Evolutionary conservation across 495 filamentous ascomycete species (phyloP).

Genomic region (Aspergillus sclerotioniger): DNA sequence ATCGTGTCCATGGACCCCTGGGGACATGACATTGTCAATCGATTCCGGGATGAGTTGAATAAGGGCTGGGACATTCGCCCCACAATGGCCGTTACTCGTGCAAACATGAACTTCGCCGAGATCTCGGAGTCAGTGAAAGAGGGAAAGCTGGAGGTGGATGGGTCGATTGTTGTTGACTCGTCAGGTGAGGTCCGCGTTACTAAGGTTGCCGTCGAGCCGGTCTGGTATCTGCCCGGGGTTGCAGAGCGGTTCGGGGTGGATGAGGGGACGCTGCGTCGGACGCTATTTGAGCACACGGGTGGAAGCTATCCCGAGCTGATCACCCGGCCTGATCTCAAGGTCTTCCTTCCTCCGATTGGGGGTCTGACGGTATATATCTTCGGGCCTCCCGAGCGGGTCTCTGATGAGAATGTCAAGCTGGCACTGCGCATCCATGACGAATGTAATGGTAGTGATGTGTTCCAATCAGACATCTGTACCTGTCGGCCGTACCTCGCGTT

Average conservation of each 20-base stretch:
- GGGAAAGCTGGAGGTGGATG: constrained; percentile 81
- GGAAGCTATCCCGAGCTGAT: constrained; percentile 91
- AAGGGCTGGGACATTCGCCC: constrained; percentile 91
- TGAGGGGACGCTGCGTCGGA: constrained; percentile 80
- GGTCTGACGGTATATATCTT: constrained; percentile 97
- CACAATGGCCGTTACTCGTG: constrained; percentile 91
- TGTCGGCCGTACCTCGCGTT: constrained; percentile 96
- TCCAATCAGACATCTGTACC: constrained; percentile 97
- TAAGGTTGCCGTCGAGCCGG: constrained; percentile 93
- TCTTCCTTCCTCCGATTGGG: constrained; percentile 95
- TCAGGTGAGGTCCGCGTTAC: constrained; percentile 88
- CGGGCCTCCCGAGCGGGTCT: constrained; percentile 89
- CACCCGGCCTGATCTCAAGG: constrained; percentile 88
- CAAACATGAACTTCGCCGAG: constrained; percentile 96
- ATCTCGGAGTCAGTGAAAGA: constrained; percentile 80
- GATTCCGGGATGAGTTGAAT: constrained; percentile 36
- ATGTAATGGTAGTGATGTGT: constrained; percentile 97
- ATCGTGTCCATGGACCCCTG: constrained; percentile 97
- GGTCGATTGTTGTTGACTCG: constrained; percentile 82
- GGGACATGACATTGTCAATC: constrained; percentile 67
- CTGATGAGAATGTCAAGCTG: constrained; percentile 78
- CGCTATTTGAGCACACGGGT: constrained; percentile 92
- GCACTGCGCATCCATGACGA: constrained; percentile 95
- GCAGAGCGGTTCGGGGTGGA: constrained; percentile 95
- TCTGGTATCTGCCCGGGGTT: constrained; percentile 95